Conservation (phyloP, 2,329 filamentous ascomycete genomes). For the Leptosphaerulina australis region DNA sequence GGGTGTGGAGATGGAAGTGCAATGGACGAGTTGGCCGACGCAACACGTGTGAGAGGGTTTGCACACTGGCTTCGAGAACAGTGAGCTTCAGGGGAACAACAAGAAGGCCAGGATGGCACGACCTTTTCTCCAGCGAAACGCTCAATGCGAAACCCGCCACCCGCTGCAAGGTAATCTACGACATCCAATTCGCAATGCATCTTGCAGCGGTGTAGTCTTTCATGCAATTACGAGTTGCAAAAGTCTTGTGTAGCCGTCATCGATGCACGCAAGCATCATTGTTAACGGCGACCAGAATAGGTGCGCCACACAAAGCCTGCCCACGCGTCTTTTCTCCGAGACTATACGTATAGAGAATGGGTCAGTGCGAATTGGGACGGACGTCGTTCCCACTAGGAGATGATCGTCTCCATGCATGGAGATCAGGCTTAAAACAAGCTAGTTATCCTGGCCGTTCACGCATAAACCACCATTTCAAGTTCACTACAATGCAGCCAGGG, state of each 20-base stretch:
- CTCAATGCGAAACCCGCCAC: constrained; percentile 18
- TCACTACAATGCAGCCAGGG: constrained; percentile 12
- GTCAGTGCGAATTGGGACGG: constrained; percentile 14
- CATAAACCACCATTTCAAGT: constrained; percentile 24
- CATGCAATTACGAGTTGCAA: constrained; percentile 4
- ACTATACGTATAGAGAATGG: constrained; percentile 22
- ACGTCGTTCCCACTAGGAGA: constrained; percentile 19
- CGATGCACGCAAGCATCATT: constrained; percentile 14
- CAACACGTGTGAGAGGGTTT: constrained; percentile 11
- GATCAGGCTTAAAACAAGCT: constrained; percentile 15
- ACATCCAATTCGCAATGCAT: constrained; percentile 13
- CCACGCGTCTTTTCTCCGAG: constrained; percentile 12
- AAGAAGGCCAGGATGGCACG: constrained; percentile 16
- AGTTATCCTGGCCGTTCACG: constrained; percentile 10
- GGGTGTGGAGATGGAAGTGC: neutral
- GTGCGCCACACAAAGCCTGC: neutral
- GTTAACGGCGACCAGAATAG: constrained; percentile 10
- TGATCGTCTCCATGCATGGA: constrained; percentile 23
- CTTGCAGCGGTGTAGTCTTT: constrained; percentile 4
- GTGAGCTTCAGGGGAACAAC: constrained; percentile 16
- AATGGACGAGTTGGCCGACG: constrained; percentile 5
- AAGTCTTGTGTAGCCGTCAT: constrained; percentile 11
- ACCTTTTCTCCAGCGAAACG: constrained; percentile 15
- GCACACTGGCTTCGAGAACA: constrained; percentile 14
- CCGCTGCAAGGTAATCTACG: constrained; percentile 12